phyloP scores from a whole-genome alignment of 2,329 filamentous ascomycete species.

The Akanthomyces muscarius region DNA sequence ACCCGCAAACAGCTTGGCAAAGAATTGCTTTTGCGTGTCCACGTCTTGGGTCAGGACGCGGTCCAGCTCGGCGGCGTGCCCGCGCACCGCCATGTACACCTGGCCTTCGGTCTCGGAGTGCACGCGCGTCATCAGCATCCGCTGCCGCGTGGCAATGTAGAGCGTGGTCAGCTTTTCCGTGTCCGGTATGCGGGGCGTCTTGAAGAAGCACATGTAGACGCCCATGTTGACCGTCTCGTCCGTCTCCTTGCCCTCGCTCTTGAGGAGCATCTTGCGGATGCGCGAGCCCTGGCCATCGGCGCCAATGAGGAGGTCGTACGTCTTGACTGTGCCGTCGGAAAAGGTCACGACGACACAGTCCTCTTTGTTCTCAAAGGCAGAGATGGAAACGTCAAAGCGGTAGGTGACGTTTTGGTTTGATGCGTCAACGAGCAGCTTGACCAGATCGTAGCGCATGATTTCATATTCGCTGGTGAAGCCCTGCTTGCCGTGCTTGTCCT shows the following conservation, averaged over 20 bases:
- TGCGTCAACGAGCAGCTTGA: slow-evolving; percentile 44
- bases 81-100: slow-evolving; percentile 31
- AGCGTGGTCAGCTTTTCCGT: slow-evolving; percentile 22
- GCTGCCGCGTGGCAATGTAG: slow-evolving; percentile 28
- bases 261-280: slow-evolving; percentile 37
- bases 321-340: slow-evolving; percentile 37
- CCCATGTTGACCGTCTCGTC: slow-evolving; percentile 18
- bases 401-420: slow-evolving; percentile 27
- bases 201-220: slow-evolving; percentile 27
- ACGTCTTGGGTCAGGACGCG: slow-evolving; percentile 11
- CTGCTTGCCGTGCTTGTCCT: slow-evolving; percentile 35
- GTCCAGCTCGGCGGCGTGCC: slow-evolving; percentile 23
- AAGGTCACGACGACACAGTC: slow-evolving; percentile 27
- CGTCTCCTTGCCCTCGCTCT: not conserved
- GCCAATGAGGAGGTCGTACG: slow-evolving; percentile 47
- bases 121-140: slow-evolving; percentile 32
- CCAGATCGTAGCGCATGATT: slow-evolving; percentile 55
- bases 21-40: slow-evolving; percentile 31
- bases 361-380: slow-evolving; percentile 27
- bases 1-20: slow-evolving; percentile 30
- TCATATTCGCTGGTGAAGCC: slow-evolving; percentile 53
- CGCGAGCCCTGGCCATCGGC: slow-evolving; percentile 51
- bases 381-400: slow-evolving; percentile 26
- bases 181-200: slow-evolving; percentile 18
- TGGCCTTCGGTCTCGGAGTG: slow-evolving; percentile 26